These are phyloP conservation scores for Letharia columbiana DNA, from an alignment of 495 filamentous ascomycete species.

Conservation along the genomic window DNA sequence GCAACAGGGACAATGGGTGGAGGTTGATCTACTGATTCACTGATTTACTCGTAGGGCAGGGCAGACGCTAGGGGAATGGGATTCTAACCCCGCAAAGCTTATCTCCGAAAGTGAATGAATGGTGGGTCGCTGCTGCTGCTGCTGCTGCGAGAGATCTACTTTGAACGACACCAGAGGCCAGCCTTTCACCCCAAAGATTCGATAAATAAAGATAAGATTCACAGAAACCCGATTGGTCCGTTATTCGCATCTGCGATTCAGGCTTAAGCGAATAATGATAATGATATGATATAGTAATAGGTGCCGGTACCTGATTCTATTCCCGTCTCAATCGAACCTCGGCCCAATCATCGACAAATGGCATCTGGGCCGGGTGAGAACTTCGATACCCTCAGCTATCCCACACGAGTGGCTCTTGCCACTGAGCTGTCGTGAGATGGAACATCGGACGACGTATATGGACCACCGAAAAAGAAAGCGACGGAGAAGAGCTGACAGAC, in stretches of 20 bases:
- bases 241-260: background rate
- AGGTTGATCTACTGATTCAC: too few species aligned
- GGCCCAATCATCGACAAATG: conserved; percentile 9
- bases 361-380: background rate
- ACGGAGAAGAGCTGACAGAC: conserved; percentile 40
- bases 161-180: background rate
- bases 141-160: too few species aligned
- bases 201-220: background rate
- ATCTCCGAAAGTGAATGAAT: background rate
- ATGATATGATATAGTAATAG: too few species aligned
- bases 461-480: conserved; percentile 40
- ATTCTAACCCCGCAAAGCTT: background rate
- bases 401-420: background rate
- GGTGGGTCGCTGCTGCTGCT: too few species aligned
- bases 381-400: background rate
- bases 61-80: background rate
- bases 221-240: background rate
- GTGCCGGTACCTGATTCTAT: background rate
- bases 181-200: background rate
- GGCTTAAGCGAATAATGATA: background rate
- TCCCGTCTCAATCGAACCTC: conserved; percentile 11
- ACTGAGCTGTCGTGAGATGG: conserved; percentile 13
- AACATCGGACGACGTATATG: conserved; percentile 22
- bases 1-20: too few species aligned
- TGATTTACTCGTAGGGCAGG: too few species aligned